These are phyloP conservation scores for Metarhizium album DNA, from an alignment of 2,329 filamentous ascomycete species.

Conservation along the genomic window DNA sequence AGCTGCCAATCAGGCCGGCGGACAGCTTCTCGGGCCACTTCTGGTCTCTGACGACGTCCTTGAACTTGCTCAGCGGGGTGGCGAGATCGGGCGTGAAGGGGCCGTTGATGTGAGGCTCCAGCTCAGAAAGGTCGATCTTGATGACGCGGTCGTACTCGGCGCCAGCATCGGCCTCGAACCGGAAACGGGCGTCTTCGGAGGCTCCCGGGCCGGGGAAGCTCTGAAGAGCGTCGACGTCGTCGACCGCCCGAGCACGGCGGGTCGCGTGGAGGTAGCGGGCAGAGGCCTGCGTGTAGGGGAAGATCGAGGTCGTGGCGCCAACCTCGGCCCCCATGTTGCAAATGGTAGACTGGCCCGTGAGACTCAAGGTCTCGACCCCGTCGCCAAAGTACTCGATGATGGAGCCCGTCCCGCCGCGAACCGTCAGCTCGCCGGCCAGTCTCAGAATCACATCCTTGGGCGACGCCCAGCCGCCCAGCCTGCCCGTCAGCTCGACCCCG, in stretches of 20 bases:
- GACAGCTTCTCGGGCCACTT: conserved; percentile 86
- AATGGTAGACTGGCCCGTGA: conserved; percentile 86
- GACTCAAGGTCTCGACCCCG: conserved; percentile 79
- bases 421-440: conserved; percentile 81
- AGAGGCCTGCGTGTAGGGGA: conserved; percentile 82
- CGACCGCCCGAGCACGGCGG: conserved; percentile 52
- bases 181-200: conserved; percentile 40
- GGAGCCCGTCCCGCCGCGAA: conserved; percentile 85
- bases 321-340: conserved; percentile 88
- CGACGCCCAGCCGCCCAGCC: conserved; percentile 80
- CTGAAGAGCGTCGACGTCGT: conserved; percentile 52
- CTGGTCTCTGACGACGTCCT: conserved; percentile 70
- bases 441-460: conserved; percentile 94
- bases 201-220: conserved; percentile 35
- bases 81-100: conserved; percentile 94
- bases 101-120: conserved; percentile 95
- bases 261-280: conserved; percentile 80
- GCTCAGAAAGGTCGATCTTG: conserved; percentile 75
- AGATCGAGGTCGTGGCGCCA: conserved; percentile 89
- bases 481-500: conserved; percentile 72
- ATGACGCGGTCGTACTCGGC: conserved; percentile 87
- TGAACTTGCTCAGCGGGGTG: conserved; percentile 84
- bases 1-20: conserved; percentile 91
- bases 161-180: conserved; percentile 66
- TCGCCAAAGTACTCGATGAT: conserved; percentile 92